Base-by-base conservation (phyloP, 192 early-diverging fungal genomes). In the Backusella westeae region DNA sequence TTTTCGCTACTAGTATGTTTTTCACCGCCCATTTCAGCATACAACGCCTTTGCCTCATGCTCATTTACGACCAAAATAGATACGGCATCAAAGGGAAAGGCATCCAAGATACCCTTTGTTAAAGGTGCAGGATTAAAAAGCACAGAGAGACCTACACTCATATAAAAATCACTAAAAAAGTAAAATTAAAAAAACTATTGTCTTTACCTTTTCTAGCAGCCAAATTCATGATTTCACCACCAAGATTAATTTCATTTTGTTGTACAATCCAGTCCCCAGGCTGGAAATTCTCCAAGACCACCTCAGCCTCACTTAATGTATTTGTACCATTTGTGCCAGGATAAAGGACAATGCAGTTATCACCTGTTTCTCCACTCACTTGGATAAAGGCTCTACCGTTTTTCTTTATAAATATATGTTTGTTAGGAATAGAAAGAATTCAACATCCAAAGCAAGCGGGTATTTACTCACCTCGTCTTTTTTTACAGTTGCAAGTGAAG, bases 361-460 rank as follows among this genome's bases (percentile, higher is more conserved):
- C 96, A 44, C 91, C 91, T 0, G 84, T 87, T 36, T 79, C 77
- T 19, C 75, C 63, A 49, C 90, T 91, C 12, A 95, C 87, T 84
- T 98, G 95, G 69, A 97, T 96, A 32, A 97, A 87, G 10, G 95
- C 96, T 12, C 93, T 86, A 23, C 96, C 96, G 8, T 92, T 96
- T 6, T 86, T 78, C 86, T 92, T 65, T 53, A 7, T 26, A 38
- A 7, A 49, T 6, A 49, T n/a, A 8, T 63, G 56, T 29, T 63
- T 14, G 56, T 63, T 23, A 14, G 26, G 38, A 32, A 71, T 8
- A 75, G 34, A 59, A 67, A 38, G 42, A 44, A 17, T 44, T 0
- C 15, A 44, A 49, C 1, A 49, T 49, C 15, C 46, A n/a, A n/a
- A 46, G 6, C 5, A 73, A 34, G 14, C n/a, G 32, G 39, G 23